Evolutionary conservation across 2,329 filamentous ascomycete genomes (phyloP), one percentile per base, ranked within the genome.

Genomic region (Trichophaea hybrida): DNA sequence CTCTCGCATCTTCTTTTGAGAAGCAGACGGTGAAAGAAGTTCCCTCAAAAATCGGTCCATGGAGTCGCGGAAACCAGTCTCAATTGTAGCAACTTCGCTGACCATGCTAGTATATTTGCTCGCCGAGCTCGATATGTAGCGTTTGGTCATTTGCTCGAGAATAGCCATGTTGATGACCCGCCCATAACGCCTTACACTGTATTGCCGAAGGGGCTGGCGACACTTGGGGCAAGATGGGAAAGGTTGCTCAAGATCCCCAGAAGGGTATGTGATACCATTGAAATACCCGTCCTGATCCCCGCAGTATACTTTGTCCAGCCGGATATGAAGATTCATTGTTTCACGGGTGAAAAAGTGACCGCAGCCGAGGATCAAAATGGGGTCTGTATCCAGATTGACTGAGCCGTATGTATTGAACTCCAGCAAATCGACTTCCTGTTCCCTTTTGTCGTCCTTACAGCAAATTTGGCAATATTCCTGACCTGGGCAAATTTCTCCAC

Each of bases 321-420:
- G 73, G 73, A 86, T 79, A n/a, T 76, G 71, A 0, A 77, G 78
- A 68, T 87, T 83, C 72, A 87, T 76, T 1, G 74, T 81, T 38
- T 75, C 73, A 2, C 77, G 70, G 0, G 81, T 84, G 55, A 82
- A 71, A 61, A 85, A 76, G 67, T 88, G 84, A 0, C 81, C 81
- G 61, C 83, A 88, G 1, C 71, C 70, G 0, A 79, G 78, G 52
- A 86, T 76, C 24, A 87, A 75, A 63, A 79, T 80, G 0, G 84
- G 83, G 1, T 77, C 75, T 12, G 80, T 73, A 40, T 83, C 70
- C 0, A 85, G 68, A 64, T 85, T 71, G 17, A 82, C 72, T 0
- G 85, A 78, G 0, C 67, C 66, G 68, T 84, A 87, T 1, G 73
- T 70, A 37, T 73, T 73, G 44, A 80, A 75, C 64, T 24, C 24